A percentile compares a stretch with the other conserved stretches of the same genome.
Conservation (phyloP, 2,329 filamentous ascomycete species). For the Ceratocystis harringtonii region DNA sequence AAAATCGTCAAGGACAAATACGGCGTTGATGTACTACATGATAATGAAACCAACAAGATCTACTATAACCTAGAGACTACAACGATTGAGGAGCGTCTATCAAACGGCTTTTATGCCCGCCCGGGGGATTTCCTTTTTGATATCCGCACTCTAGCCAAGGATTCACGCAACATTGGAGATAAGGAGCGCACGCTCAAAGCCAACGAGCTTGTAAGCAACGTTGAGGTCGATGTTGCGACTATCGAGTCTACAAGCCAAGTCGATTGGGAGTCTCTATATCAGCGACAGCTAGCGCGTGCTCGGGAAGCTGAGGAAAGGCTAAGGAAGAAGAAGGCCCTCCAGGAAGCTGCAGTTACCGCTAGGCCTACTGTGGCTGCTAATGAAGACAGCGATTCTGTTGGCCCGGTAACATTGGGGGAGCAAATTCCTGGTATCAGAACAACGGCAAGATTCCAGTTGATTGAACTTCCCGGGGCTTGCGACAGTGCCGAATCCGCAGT, state of each 20-base stretch:
- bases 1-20: conserved; percentile 67
- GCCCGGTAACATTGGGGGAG: conserved; percentile 48
- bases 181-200: conserved; percentile 70
- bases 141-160: conserved; percentile 69
- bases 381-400: conserved; percentile 38
- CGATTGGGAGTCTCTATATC: conserved; percentile 72
- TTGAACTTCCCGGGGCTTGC: conserved; percentile 23
- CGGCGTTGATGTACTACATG: conserved; percentile 59
- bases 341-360: background rate
- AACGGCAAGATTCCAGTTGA: conserved; percentile 40
- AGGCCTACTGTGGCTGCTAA: background rate
- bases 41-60: conserved; percentile 64
- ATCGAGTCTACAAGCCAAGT: conserved; percentile 53
- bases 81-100: conserved; percentile 88
- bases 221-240: conserved; percentile 77
- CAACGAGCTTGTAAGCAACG: conserved; percentile 82
- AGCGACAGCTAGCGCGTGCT: conserved; percentile 52
- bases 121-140: conserved; percentile 82
- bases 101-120: conserved; percentile 89
- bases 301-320: conserved; percentile 44
- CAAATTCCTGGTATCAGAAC: conserved; percentile 41
- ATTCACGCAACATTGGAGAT: conserved; percentile 71
- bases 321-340: conserved; percentile 37
- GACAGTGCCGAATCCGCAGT: conserved; percentile 35
- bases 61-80: conserved; percentile 91